These are phyloP conservation scores for Erysimum cheiri DNA, from an alignment of 441 rosid species.

Conservation along the genomic window DNA sequence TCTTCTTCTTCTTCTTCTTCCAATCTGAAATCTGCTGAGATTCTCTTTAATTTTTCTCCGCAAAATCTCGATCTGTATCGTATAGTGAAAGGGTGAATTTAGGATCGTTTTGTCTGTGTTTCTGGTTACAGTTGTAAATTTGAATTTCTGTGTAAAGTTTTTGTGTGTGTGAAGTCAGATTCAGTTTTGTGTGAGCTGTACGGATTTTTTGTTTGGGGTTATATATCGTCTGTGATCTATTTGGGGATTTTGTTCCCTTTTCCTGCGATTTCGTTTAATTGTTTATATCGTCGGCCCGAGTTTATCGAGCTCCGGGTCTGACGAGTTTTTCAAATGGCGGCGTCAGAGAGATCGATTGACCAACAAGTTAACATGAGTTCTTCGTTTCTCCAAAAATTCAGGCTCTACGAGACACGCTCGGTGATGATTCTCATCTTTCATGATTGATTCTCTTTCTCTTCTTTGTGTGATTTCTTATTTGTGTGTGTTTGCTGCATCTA, in stretches of 20 bases:
- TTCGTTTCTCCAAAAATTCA: constrained; percentile 62
- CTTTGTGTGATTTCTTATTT: not conserved
- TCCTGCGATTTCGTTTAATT: constrained; percentile 8
- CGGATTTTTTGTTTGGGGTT: not conserved
- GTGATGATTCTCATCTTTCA: constrained; percentile 44
- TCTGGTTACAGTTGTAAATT: constrained; percentile 27
- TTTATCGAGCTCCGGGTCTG: constrained; percentile 47
- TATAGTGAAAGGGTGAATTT: constrained; percentile 1
- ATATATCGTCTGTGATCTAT: constrained; percentile 15
- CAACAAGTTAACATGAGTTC: constrained; percentile 43
- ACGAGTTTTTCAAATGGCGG: constrained; percentile 50
- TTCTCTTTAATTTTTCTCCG: not conserved
- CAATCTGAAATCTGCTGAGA: constrained; percentile 19
- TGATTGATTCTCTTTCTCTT: constrained; percentile 5
- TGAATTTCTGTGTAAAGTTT: constrained; percentile 8
- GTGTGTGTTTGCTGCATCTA: constrained; percentile 11
- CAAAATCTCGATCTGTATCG: constrained; percentile 23
- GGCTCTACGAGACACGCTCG: constrained; percentile 78
- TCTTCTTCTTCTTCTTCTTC: constrained; percentile 16
- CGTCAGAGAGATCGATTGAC: constrained; percentile 46
- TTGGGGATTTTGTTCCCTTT: constrained; percentile 30
- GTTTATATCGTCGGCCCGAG: constrained; percentile 27
- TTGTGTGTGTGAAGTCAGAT: constrained; percentile 39
- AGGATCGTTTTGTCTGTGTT: constrained; percentile 3
- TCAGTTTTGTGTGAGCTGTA: constrained; percentile 39